Evolutionary conservation across 2,329 filamentous ascomycete genomes (phyloP), one percentile per base, ranked within the genome.

Genomic region (Alternaria sp.): DNA sequence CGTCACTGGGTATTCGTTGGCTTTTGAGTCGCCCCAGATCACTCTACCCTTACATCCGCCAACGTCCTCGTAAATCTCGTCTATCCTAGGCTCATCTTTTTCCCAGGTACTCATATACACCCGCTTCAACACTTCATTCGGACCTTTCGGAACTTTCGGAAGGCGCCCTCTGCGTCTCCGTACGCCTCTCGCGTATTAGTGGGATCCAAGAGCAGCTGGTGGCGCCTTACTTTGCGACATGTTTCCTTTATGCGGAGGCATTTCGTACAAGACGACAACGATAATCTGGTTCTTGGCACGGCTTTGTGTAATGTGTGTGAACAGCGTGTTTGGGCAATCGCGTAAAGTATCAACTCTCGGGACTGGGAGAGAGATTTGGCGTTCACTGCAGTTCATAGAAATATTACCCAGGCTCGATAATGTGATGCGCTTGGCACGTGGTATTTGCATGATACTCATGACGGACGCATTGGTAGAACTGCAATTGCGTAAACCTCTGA

Each of bases 31-130:
- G 24, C 29, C 4, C 42, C 28, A 46, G 24, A 14, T 46, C 28
- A 46, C 42, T 29, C 29, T 17, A 33, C 28, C 24, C 42, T 29
- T 46, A 28, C n/a, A 46, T 33, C 42, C 42, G 28, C 42, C 8
- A 46, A 9, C 42, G 21, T 46, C 42, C 10, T 46, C 42, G 28
- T 46, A 46, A 1, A 46, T 46, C 42, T 46, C 29, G 42, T 46
- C 17, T 29, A 46, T 46, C 14, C 24, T 46, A 9, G 42, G 42
- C 26, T 46, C 13, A 17, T n/a, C 28, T 31, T 46, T 31, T 46
- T 46, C 42, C 42, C 28, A 46, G 42, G 42, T 46, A 21, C 42
- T 46, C 28, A 46, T 46, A 29, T 29, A 5, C 28, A 23, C 29
- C 42, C 42, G 17, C n/a, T 46, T 33, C 28, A 46, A 46, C 13